Conservation (phyloP, 495 filamentous ascomycete species). For the Penicillium steckii region DNA sequence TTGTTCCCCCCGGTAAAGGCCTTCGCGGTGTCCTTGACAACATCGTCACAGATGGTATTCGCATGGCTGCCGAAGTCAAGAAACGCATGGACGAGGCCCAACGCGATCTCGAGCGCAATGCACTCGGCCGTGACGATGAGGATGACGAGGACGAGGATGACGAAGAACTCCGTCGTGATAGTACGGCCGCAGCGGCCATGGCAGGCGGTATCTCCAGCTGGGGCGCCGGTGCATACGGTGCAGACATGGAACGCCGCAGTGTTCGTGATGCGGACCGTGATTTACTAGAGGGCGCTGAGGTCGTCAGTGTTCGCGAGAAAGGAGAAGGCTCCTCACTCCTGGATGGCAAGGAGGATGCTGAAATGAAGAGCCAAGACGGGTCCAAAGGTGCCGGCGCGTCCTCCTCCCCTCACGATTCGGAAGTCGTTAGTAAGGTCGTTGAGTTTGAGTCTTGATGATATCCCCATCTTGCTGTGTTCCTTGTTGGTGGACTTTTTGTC, state of each 20-base stretch:
- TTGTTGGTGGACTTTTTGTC: neutral
- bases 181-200: constrained; percentile 24
- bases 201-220: constrained; percentile 45
- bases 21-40: constrained; percentile 92
- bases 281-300: constrained; percentile 62
- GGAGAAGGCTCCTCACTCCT: constrained; percentile 32
- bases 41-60: constrained; percentile 94
- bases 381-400: constrained; percentile 4
- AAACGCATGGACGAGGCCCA: constrained; percentile 93
- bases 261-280: constrained; percentile 74
- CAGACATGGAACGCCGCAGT: constrained; percentile 57
- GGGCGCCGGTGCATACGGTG: constrained; percentile 49
- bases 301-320: constrained; percentile 21
- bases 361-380: neutral
- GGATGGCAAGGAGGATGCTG: constrained; percentile 20
- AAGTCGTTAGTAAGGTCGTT: constrained; percentile 38
- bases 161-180: constrained; percentile 28
- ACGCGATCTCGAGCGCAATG: constrained; percentile 76
- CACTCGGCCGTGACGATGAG: constrained; percentile 68
- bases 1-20: constrained; percentile 66
- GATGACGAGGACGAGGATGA: constrained; percentile 73
- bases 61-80: constrained; percentile 87
- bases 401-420: constrained; percentile 15
- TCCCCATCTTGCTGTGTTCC: constrained; percentile 1
- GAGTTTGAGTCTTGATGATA: constrained; percentile 40